phyloP scores from a whole-genome alignment of 768 basidiomycete genomes.

The Podaxis pistillaris region DNA sequence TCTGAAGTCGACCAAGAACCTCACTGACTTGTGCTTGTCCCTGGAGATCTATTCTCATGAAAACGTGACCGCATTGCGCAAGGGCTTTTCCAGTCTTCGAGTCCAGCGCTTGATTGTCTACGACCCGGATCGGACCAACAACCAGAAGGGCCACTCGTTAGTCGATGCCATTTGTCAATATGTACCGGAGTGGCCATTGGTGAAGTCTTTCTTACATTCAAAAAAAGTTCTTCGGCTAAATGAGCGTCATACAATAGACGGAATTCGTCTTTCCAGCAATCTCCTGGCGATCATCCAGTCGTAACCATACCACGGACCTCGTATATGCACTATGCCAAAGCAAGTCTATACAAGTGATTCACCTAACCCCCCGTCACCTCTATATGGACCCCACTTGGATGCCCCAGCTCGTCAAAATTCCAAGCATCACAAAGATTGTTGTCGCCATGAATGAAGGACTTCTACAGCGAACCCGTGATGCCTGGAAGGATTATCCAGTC shows the following conservation, averaged over 20 bases:
- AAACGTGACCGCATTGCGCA: not conserved
- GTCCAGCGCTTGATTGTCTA: not conserved
- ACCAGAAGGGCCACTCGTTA: not conserved
- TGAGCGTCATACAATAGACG: not conserved
- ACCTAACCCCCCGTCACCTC: not conserved
- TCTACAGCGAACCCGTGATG: not conserved
- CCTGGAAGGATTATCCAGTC: not conserved
- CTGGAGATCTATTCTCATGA: slow-evolving; percentile 4
- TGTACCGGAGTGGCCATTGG: not conserved
- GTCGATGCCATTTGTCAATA: not conserved
- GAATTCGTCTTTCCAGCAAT: not conserved
- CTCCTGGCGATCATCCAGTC: not conserved
- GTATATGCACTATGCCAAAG: not conserved
- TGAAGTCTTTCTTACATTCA: no score
- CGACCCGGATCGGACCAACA: not conserved
- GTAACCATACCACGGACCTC: not conserved
- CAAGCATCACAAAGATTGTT: not conserved
- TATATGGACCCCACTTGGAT: not conserved
- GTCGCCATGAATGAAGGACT: not conserved
- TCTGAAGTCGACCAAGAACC: not conserved
- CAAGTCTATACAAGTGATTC: not conserved
- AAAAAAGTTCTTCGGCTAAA: no score
- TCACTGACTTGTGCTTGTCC: slow-evolving; percentile 4
- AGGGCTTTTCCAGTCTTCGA: not conserved
- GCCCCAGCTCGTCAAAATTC: not conserved